phyloP scores from a whole-genome alignment of 192 early-diverging fungal genomes.

The Haplosporangium gracile region DNA sequence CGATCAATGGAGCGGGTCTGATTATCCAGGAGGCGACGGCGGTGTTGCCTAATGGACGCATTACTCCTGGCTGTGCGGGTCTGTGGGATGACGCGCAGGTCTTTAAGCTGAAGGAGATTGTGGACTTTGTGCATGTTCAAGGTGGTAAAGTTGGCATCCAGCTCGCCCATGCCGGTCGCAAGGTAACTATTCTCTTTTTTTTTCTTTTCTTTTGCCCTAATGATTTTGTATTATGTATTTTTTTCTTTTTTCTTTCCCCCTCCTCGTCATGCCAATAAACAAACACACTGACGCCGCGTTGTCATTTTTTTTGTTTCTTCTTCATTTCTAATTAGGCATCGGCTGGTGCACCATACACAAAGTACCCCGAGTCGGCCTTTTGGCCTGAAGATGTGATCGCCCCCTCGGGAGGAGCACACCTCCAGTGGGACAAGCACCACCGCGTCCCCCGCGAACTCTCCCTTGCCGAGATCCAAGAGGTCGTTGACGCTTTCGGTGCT shows the following conservation, averaged over 20 bases:
- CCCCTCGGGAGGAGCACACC: constrained; percentile 61
- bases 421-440: constrained; percentile 61
- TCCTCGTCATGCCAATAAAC: neutral
- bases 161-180: constrained; percentile 87
- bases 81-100: constrained; percentile 89
- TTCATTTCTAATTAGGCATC: constrained; percentile 27
- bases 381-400: constrained; percentile 82
- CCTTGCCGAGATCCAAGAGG: constrained; percentile 73
- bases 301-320: neutral
- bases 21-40: constrained; percentile 85
- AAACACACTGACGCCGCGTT: neutral
- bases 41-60: constrained; percentile 82
- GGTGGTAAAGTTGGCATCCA: constrained; percentile 78
- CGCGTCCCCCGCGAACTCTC: constrained; percentile 70
- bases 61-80: constrained; percentile 82
- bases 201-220: too few relatives aligned
- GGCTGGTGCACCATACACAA: constrained; percentile 19
- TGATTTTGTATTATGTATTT: neutral
- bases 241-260: neutral
- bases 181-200: constrained; percentile 38
- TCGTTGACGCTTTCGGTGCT: constrained; percentile 72
- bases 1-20: constrained; percentile 83
- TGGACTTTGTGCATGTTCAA: constrained; percentile 72
- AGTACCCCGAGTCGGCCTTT: constrained; percentile 64
- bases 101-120: constrained; percentile 68